These are phyloP conservation scores for Ligustrum vulgare DNA, from an alignment of 257 asterid species.

Conservation along the genomic window DNA sequence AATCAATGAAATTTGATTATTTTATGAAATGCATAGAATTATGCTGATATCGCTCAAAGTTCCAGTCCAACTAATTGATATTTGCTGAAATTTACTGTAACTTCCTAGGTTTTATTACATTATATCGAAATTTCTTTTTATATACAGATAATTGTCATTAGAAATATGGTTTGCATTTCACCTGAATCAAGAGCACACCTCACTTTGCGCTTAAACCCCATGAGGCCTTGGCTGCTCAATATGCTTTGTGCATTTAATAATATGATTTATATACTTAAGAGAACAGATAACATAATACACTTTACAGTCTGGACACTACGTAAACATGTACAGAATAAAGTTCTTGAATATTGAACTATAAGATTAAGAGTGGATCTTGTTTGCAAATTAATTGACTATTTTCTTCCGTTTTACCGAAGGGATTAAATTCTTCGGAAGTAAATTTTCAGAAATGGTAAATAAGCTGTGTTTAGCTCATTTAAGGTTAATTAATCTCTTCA, in stretches of 20 bases:
- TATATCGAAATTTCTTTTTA: not conserved
- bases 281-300: constrained; percentile 12
- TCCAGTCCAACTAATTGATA: not conserved
- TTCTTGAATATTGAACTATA: not conserved
- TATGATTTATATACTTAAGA: constrained; percentile 7
- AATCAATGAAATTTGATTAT: too few relatives aligned
- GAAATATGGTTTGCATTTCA: not conserved
- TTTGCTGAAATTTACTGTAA: not conserved
- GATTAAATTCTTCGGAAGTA: not conserved
- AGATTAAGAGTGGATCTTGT: constrained; percentile 14
- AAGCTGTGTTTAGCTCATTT: not conserved
- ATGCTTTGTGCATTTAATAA: not conserved
- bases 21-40: not conserved
- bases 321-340: not conserved
- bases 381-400: constrained; percentile 10
- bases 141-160: not conserved
- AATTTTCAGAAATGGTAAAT: not conserved
- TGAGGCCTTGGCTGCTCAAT: not conserved
- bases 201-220: not conserved
- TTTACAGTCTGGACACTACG: not conserved
- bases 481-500: not conserved
- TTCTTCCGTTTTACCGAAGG: not conserved
- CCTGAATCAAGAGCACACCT: not conserved
- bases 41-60: not conserved
- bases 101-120: not conserved